Base-by-base conservation (phyloP, 164 flowering plant species). In the Nymphaea thermarum region DNA sequence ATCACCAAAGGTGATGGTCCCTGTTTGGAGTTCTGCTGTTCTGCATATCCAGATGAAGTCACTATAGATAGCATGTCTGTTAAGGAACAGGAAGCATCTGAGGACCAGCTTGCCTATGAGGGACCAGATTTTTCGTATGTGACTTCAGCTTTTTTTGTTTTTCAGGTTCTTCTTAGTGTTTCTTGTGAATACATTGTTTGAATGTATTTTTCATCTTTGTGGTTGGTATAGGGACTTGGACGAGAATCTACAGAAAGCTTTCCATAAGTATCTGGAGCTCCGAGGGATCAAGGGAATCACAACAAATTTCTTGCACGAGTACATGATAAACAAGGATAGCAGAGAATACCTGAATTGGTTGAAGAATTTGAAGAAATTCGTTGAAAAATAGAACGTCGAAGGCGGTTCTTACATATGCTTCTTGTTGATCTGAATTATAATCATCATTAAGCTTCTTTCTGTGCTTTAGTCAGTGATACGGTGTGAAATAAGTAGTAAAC, bases 81-180 rank as follows among this genome's bases (percentile, higher is more conserved):
- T 42, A 84, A 78, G 70, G 74, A 85, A 64, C 82, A 85, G 2
- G 85, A 85, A 44, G 70, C 42, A 68, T 67, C 87, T 10, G 98
- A 91, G 64, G 94, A 88, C 65, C 73, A 80, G 43, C 74, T 86
- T 57, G 82, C 87, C 25, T 90, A 91, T 63, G 93, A 86, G 62
- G 99, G 96, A 51, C 99, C 98, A 42, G 91, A 88, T 63, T 91
- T 90, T 76, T 18, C 69, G 98, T 92, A 81, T 87, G 98, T 61
- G 43, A 8, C n/a, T 43, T 41, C 44, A 64, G 43, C 36, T 3
- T 36, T 17, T 14, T 51, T 55, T 55, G 60, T 55, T 8, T 55
- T 62, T 62, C n/a, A 17, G 7, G 64, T n/a, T 61, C 64, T 62
- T 62, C 42, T 62, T 62, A 7, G 12, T 64, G 42, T 16, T 64